These are phyloP conservation scores for Lentinus brumalis DNA, from an alignment of 768 basidiomycete species.

Conservation along the genomic window DNA sequence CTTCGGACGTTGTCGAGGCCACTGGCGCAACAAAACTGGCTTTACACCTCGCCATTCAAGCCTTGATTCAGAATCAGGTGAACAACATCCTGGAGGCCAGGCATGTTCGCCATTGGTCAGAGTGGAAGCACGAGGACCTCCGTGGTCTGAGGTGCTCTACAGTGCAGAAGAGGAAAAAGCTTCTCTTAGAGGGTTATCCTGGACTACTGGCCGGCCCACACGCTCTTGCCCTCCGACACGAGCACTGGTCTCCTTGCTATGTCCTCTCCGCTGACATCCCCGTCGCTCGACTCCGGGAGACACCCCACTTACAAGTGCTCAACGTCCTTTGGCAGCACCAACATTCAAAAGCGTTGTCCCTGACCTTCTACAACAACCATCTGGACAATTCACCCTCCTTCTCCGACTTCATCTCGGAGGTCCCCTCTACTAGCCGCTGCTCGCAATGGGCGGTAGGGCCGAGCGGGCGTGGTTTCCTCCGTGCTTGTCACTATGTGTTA, in stretches of 20 bases:
- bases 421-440: not conserved
- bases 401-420: not conserved
- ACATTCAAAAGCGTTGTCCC: not conserved
- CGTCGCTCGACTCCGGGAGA: not conserved
- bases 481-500: not conserved
- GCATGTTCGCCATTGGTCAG: not conserved
- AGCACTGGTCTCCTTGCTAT: conserved; percentile 2
- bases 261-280: not conserved
- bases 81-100: not conserved
- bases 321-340: conserved; percentile 6
- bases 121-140: conserved; percentile 8
- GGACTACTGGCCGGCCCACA: conserved; percentile 1
- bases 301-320: not conserved
- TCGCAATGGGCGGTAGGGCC: not conserved
- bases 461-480: not conserved
- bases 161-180: not conserved
- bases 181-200: not conserved
- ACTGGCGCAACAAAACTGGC: not conserved
- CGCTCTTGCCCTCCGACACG: not conserved
- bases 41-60: not conserved
- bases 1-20: not conserved
- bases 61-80: conserved; percentile 5
- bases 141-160: not conserved
- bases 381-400: not conserved
- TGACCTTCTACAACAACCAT: conserved; percentile 6